phyloP scores from a whole-genome alignment of 805 yeast species.

The Huiozyma naganishii region DNA sequence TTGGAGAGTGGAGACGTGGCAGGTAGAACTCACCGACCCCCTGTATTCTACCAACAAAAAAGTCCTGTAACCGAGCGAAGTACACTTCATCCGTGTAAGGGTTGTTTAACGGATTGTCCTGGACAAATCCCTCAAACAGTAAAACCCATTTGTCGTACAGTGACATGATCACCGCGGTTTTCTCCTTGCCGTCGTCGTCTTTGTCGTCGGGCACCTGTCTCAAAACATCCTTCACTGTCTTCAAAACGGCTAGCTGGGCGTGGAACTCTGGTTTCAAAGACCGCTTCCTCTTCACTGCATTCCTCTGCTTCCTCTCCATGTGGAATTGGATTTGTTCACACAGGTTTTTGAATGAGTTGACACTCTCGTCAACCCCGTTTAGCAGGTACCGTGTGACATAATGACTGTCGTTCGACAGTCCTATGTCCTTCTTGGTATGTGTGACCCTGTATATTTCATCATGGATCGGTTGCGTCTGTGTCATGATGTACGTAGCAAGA shows the following conservation, averaged over 20 bases:
- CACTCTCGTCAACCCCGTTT: conserved; percentile 17
- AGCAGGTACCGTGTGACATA: conserved; percentile 19
- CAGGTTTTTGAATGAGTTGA: conserved; percentile 15
- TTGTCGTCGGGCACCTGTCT: conserved; percentile 8
- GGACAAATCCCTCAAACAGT: conserved; percentile 16
- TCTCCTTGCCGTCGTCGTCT: neutral
- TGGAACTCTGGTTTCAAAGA: conserved; percentile 13
- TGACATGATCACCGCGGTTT: conserved; percentile 6
- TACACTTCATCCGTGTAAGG: conserved; percentile 21
- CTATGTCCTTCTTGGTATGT: conserved; percentile 21
- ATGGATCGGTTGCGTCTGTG: conserved; percentile 19
- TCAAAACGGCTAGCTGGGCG: conserved; percentile 12
- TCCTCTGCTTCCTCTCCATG: conserved; percentile 17
- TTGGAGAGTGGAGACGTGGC: conserved; percentile 15
- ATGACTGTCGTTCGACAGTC: conserved; percentile 17
- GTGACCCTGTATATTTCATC: conserved; percentile 19
- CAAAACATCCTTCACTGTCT: conserved; percentile 13
- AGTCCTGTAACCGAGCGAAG: conserved; percentile 22
- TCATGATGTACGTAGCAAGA: conserved; percentile 17
- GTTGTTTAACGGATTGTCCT: conserved; percentile 20
- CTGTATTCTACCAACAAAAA: conserved; percentile 24
- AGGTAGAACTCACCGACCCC: conserved; percentile 26
- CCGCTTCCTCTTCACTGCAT: conserved; percentile 16
- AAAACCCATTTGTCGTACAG: conserved; percentile 19
- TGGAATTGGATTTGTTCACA: conserved; percentile 17